Conservation (phyloP, 495 filamentous ascomycete species). For the Trichoderma parareesei region DNA sequence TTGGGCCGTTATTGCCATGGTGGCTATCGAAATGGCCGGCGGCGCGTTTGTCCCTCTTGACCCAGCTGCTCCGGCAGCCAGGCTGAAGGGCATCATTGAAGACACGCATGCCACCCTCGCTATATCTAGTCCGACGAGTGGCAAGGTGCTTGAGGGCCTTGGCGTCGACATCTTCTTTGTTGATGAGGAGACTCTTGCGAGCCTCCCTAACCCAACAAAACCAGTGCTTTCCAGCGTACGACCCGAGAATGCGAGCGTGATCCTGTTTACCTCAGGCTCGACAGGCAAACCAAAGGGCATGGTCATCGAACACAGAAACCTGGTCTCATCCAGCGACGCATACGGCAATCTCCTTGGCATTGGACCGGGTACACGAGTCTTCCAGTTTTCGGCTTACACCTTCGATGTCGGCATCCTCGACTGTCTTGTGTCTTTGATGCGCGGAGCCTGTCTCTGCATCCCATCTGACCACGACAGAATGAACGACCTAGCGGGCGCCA, state of each 20-base stretch:
- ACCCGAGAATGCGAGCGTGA: slow-evolving; percentile 28
- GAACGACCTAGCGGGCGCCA: slow-evolving; percentile 16
- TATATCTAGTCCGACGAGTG: slow-evolving; percentile 24
- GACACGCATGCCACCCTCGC: slow-evolving; percentile 21
- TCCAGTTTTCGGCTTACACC: slow-evolving; percentile 51
- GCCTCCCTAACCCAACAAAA: not conserved
- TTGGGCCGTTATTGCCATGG: not conserved
- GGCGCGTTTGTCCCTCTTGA: slow-evolving; percentile 6
- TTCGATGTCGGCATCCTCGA: slow-evolving; percentile 50
- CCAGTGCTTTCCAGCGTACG: not conserved
- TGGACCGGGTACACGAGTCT: slow-evolving; percentile 22
- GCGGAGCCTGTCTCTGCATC: slow-evolving; percentile 24
- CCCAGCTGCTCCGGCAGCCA: not conserved
- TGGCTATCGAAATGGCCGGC: not conserved
- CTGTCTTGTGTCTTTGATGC: slow-evolving; percentile 46
- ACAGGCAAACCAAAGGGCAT: slow-evolving; percentile 49
- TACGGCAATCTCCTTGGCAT: slow-evolving; percentile 24
- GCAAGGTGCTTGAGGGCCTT: not conserved
- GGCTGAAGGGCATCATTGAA: not conserved
- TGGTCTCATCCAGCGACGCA: slow-evolving; percentile 28
- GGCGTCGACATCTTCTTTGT: not conserved
- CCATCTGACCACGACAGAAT: slow-evolving; percentile 19
- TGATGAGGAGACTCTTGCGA: not conserved
- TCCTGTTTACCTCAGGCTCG: slow-evolving; percentile 54
- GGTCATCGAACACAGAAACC: slow-evolving; percentile 34